Base-by-base conservation (phyloP, 306 rosid species). In the Sechiopsis laciniata region DNA sequence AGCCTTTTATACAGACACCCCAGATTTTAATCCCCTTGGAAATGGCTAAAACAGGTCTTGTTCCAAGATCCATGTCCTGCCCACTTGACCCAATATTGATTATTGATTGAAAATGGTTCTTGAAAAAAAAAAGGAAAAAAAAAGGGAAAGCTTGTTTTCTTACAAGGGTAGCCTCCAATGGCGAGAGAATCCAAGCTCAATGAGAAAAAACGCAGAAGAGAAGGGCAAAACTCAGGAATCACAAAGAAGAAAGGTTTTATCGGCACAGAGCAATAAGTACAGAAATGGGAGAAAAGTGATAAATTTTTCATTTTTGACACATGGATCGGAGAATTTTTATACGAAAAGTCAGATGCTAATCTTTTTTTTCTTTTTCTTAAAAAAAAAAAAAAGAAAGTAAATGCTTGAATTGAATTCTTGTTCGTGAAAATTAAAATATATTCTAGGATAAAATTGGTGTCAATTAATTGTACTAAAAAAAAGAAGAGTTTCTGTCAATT, bases 121-220 rank as follows among this genome's bases (percentile, higher is more conserved):
- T 63, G 16, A 35, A 2, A 2, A 0, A 7, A 48, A 5, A 45
- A 19, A 20, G 5, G 0, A 42, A 42, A 42, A 40, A 8, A 40
- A 68, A 14, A 69, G 7, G 40, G 57, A 21, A 7, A 8, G 58
- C 7, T 48, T 1, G 57, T 11, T 67, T 12, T 42, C 73, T 69
- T 69, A 69, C 73, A 68, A 66, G 55, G 35, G 29, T 19, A 13
- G 73, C 11, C 3, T 46, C 35, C 55, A 68, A 22, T 68, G 73
- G 55, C 73, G 73, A 50, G 57, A 69, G 16, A 69, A 69, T 69
- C 21, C 21, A 17, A 68, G 73, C 42, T 69, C 45, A 69, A 50
- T 22, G 45, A 69, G 3, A 40, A 50, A 26, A 69, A 69, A 32
- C 40, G 10, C 58, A 69, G 58, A 69, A 50, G 14, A 46, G 3